phyloP scores from a whole-genome alignment of 2,329 filamentous ascomycete species.

The Tolypocladium guangdongense region DNA sequence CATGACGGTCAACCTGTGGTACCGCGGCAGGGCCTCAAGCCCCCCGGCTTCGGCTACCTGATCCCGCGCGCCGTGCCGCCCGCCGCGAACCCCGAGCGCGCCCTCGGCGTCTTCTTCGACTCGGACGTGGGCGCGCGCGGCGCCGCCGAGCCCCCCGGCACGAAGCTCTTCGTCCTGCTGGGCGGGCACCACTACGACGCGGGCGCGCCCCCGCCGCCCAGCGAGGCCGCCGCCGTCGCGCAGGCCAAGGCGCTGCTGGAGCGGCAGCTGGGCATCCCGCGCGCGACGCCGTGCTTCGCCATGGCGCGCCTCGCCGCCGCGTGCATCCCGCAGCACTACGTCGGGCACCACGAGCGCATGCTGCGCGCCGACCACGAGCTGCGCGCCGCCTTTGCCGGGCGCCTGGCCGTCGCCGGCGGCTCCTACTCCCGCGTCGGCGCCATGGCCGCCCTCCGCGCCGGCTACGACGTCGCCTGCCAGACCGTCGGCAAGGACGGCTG shows the following conservation, averaged over 20 bases:
- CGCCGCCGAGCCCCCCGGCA: slow-evolving; percentile 48
- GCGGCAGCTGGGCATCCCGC: slow-evolving; percentile 62
- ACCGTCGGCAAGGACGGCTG: slow-evolving; percentile 8
- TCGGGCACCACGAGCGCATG: slow-evolving; percentile 63
- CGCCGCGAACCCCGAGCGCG: slow-evolving; percentile 68
- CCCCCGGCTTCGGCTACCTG: slow-evolving; percentile 79
- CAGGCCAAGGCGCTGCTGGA: slow-evolving; percentile 62
- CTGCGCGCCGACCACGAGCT: slow-evolving; percentile 44
- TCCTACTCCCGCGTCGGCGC: slow-evolving; percentile 43
- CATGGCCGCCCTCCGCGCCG: slow-evolving; percentile 37
- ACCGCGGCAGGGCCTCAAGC: slow-evolving; percentile 50
- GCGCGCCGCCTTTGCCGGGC: slow-evolving; percentile 43
- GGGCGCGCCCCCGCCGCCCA: slow-evolving; percentile 34
- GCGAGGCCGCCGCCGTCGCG: slow-evolving; percentile 50
- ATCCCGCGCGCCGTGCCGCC: slow-evolving; percentile 64
- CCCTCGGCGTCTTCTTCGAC: slow-evolving; percentile 88
- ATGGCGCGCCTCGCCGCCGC: slow-evolving; percentile 49
- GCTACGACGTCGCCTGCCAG: slow-evolving; percentile 17
- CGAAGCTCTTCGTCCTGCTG: slow-evolving; percentile 88
- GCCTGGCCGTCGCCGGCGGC: slow-evolving; percentile 51
- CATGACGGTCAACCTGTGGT: slow-evolving; percentile 90
- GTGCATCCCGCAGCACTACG: slow-evolving; percentile 83
- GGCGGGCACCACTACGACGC: slow-evolving; percentile 79
- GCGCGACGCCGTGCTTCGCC: slow-evolving; percentile 46
- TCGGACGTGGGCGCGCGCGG: slow-evolving; percentile 42